Percentiles rank a stretch among this genome's conserved stretches.
Evolutionary conservation across 1,284 basidiomycete species (phyloP).

Genomic region (Leccinum subatratum): DNA sequence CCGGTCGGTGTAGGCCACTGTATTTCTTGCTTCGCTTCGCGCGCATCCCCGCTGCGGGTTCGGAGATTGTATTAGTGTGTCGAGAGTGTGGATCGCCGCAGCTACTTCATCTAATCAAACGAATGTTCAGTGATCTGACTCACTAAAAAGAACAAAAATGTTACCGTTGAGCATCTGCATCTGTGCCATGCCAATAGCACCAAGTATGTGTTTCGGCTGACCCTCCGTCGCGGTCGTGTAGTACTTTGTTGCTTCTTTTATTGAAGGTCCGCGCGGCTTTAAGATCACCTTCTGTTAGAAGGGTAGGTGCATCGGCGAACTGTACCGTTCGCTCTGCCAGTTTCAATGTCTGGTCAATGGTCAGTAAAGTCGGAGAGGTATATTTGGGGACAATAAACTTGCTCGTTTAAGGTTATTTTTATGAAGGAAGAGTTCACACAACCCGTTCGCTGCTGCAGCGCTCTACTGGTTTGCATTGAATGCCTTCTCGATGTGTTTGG

Average conservation of each 20-base stretch:
- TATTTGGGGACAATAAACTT: background rate
- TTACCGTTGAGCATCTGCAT: constrained; percentile 77
- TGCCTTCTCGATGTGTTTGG: constrained; percentile 65
- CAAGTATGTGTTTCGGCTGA: no score
- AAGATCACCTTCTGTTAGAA: no score
- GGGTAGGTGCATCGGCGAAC: constrained; percentile 85
- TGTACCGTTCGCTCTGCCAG: constrained; percentile 89
- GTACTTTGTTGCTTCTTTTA: no score
- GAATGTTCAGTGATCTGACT: background rate
- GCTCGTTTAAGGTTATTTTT: constrained; percentile 59
- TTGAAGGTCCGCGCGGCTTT: no score
- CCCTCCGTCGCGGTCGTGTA: no score
- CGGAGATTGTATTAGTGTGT: constrained; percentile 68
- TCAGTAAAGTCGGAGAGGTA: constrained; percentile 4
- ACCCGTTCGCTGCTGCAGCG: constrained; percentile 71
- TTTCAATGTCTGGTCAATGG: constrained; percentile 64
- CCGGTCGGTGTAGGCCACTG: no score
- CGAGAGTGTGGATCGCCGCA: constrained; percentile 82
- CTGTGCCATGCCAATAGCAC: constrained; percentile 85
- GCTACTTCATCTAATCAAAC: constrained; percentile 59
- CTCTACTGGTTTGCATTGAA: constrained; percentile 75
- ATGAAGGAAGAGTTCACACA: constrained; percentile 65
- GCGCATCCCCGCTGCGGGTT: constrained; percentile 62
- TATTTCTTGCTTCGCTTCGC: no score
- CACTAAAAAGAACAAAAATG: constrained; percentile 16